Conservation (phyloP, 2,329 filamentous ascomycete genomes). For the Alternaria sp. region DNA sequence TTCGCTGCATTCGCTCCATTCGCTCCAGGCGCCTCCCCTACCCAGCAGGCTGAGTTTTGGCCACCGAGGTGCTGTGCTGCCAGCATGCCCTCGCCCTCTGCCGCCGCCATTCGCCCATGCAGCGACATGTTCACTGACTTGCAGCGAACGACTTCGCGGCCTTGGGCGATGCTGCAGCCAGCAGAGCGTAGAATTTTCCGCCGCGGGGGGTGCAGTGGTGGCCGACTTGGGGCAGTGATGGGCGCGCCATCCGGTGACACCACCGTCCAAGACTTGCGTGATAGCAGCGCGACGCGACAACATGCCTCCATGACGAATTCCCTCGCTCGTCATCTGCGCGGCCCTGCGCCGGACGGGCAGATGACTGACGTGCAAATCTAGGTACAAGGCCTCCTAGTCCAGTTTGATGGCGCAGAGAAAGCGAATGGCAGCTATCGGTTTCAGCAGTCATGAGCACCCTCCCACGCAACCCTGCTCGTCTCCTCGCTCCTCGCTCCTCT, state of each 20-base stretch:
- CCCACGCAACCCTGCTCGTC: conserved; percentile 6
- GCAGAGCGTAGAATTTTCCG: conserved; percentile 15
- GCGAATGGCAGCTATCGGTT: conserved; percentile 36
- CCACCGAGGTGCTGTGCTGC: conserved; percentile 28
- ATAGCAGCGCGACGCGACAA: conserved; percentile 29
- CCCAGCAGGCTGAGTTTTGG: conserved; percentile 20
- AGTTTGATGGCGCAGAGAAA: conserved; percentile 28
- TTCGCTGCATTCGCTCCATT: conserved; percentile 34
- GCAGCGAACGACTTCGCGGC: conserved; percentile 9
- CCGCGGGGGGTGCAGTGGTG: conserved; percentile 13
- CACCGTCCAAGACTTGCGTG: conserved; percentile 20
- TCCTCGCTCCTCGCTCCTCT: neutral
- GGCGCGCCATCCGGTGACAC: conserved; percentile 24
- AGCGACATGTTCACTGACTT: neutral
- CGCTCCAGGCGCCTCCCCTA: conserved; percentile 13
- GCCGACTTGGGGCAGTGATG: conserved; percentile 6
- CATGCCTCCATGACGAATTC: conserved; percentile 34
- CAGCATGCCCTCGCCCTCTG: conserved; percentile 18
- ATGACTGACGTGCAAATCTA: conserved; percentile 45
- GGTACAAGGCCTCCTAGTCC: conserved; percentile 40
- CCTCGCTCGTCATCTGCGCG: conserved; percentile 45
- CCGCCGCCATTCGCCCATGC: conserved; percentile 26
- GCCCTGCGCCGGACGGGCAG: conserved; percentile 45
- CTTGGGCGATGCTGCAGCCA: conserved; percentile 16
- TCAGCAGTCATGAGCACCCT: conserved; percentile 42